Conservation (phyloP, 345 rosid species). For the Firmiana major region DNA sequence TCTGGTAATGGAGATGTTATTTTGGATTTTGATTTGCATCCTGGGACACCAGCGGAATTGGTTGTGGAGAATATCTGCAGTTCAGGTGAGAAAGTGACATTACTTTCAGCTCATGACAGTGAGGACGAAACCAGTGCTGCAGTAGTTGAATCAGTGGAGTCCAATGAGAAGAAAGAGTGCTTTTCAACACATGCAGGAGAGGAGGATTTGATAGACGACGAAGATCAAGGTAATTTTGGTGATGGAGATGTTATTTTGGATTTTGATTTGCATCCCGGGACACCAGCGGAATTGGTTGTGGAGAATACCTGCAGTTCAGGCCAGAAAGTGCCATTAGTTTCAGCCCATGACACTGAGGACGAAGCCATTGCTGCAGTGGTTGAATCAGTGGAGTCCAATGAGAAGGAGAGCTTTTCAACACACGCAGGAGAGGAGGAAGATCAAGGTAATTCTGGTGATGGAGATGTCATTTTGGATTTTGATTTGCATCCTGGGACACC, state of each 20-base stretch:
- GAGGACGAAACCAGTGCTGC: slow-evolving; percentile 20
- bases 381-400: slow-evolving; percentile 20
- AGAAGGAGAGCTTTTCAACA: slow-evolving; percentile 19
- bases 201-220: slow-evolving; percentile 28
- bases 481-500: slow-evolving; percentile 27
- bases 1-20: slow-evolving; percentile 62
- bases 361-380: slow-evolving; percentile 12
- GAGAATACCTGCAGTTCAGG: slow-evolving; percentile 23
- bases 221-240: slow-evolving; percentile 37
- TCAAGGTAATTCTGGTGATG: slow-evolving; percentile 38
- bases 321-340: slow-evolving; percentile 21
- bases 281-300: slow-evolving; percentile 31
- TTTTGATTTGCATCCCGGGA: slow-evolving; percentile 36
- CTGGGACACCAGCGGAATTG: slow-evolving; percentile 28
- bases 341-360: slow-evolving; percentile 26
- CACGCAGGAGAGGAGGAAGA: slow-evolving; percentile 21
- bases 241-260: slow-evolving; percentile 72
- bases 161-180: slow-evolving; percentile 19
- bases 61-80: slow-evolving; percentile 24
- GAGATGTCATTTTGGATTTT: slow-evolving; percentile 78
- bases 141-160: slow-evolving; percentile 23
- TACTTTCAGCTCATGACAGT: slow-evolving; percentile 25
- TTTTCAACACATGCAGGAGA: slow-evolving; percentile 4
- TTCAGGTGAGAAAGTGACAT: slow-evolving; percentile 20
- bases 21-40: slow-evolving; percentile 51